Evolutionary conservation across 192 early-diverging fungal genomes (phyloP).

Genomic region (Coemansia furcata): DNA sequence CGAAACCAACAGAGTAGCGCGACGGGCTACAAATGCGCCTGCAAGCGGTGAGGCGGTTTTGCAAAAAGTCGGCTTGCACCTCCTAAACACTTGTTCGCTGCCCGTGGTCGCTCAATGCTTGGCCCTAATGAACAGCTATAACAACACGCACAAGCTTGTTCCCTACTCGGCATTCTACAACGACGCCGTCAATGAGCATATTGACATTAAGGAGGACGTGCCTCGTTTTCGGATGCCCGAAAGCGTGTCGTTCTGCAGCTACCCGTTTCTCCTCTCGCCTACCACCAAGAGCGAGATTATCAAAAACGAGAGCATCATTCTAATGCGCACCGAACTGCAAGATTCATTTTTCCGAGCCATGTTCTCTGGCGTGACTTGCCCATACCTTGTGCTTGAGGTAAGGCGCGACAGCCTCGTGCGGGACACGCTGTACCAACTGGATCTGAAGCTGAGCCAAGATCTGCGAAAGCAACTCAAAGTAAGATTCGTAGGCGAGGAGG

Average conservation of each 20-base stretch:
- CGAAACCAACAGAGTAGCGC: conserved; percentile 23
- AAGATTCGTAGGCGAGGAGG: conserved; percentile 90
- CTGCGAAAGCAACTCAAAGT: conserved; percentile 88
- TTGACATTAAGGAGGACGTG: conserved; percentile 77
- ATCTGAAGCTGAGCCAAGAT: conserved; percentile 77
- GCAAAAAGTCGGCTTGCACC: conserved; percentile 37
- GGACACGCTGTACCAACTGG: conserved; percentile 71
- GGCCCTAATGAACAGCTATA: conserved; percentile 57
- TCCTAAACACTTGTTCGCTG: conserved; percentile 22
- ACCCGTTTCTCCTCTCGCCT: conserved; percentile 70
- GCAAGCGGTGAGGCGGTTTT: conserved; percentile 5
- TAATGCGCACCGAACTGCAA: conserved; percentile 67
- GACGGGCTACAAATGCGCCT: conserved; percentile 2
- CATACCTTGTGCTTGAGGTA: conserved; percentile 71
- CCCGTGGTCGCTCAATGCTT: conserved; percentile 34
- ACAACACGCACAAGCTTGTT: conserved; percentile 57
- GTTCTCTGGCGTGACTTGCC: conserved; percentile 71
- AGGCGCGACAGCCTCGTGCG: conserved; percentile 68
- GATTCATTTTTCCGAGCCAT: conserved; percentile 78
- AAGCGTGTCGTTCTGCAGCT: conserved; percentile 71
- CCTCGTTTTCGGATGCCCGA: conserved; percentile 66
- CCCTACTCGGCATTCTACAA: conserved; percentile 70
- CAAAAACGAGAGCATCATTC: conserved; percentile 67
- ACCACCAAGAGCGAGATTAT: conserved; percentile 73
- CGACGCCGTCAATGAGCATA: conserved; percentile 62